Percentiles rank a stretch among this genome's conserved stretches.
These are phyloP conservation scores for Wickerhamiella brachini DNA, from an alignment of 805 yeast genomes.

Conservation along the genomic window DNA sequence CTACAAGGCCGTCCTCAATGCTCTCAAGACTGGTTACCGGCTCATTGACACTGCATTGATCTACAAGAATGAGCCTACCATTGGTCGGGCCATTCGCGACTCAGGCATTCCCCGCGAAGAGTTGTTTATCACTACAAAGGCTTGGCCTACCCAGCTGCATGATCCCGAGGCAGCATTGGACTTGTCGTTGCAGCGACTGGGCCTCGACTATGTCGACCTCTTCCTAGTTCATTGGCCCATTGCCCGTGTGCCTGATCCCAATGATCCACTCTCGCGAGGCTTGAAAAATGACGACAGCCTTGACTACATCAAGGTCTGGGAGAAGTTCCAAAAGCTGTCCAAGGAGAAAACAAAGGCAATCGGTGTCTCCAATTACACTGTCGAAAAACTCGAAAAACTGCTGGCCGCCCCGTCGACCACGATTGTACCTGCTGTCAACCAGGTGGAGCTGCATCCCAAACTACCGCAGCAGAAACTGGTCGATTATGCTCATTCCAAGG, in stretches of 20 bases:
- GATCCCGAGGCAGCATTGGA: slow-evolving; percentile 36
- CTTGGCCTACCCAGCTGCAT: slow-evolving; percentile 32
- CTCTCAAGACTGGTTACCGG: slow-evolving; percentile 53
- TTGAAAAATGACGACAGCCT: slow-evolving; percentile 12
- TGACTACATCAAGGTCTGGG: slow-evolving; percentile 45
- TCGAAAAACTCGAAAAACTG: slow-evolving; percentile 37
- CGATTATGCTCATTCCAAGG: slow-evolving; percentile 32
- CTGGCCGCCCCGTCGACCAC: slow-evolving; percentile 20
- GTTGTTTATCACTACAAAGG: slow-evolving; percentile 49
- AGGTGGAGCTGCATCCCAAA: slow-evolving; percentile 52
- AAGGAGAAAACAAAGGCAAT: slow-evolving; percentile 42
- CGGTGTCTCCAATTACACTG: slow-evolving; percentile 68
- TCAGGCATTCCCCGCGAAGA: slow-evolving; percentile 34
- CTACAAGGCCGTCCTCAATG: slow-evolving; percentile 36
- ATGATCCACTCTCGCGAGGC: slow-evolving; percentile 26
- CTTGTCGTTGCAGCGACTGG: slow-evolving; percentile 36
- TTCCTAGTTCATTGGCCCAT: slow-evolving; percentile 59
- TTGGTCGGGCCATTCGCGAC: slow-evolving; percentile 40
- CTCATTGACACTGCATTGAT: slow-evolving; percentile 62
- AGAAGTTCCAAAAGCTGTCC: slow-evolving; percentile 45
- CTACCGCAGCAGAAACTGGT: slow-evolving; percentile 43
- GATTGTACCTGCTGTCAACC: slow-evolving; percentile 45
- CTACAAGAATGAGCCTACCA: slow-evolving; percentile 51
- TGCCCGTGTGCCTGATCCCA: slow-evolving; percentile 20
- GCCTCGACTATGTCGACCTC: slow-evolving; percentile 49